These are phyloP conservation scores for Mitragyna speciosa DNA, from an alignment of 257 asterid genomes.

Conservation along the genomic window DNA sequence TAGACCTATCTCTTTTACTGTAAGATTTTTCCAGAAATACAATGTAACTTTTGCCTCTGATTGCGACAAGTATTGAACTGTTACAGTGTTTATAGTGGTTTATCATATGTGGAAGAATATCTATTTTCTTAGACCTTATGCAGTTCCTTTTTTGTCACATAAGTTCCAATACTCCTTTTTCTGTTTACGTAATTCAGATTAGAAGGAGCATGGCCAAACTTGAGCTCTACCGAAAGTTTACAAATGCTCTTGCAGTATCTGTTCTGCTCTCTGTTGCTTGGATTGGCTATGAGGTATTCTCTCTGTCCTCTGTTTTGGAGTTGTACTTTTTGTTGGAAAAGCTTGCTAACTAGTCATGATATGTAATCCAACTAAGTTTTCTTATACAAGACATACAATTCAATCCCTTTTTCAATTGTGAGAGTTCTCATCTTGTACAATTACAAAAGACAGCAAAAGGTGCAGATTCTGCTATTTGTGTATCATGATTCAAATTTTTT, in stretches of 20 bases:
- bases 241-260: slow-evolving; percentile 79
- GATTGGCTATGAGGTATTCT: slow-evolving; percentile 92
- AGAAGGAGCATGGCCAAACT: slow-evolving; percentile 89
- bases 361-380: background rate
- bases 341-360: background rate
- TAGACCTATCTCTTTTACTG: background rate
- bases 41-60: background rate
- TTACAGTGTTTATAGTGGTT: background rate
- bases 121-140: background rate
- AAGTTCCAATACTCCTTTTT: slow-evolving; percentile 5
- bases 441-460: background rate
- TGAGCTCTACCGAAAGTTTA: slow-evolving; percentile 86
- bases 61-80: background rate
- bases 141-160: background rate
- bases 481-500: background rate
- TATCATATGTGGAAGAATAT: background rate
- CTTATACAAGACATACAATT: background rate
- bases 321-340: background rate
- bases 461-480: background rate
- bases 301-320: background rate
- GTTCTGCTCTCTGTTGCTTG: slow-evolving; percentile 91
- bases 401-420: background rate
- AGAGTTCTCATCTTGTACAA: background rate
- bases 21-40: background rate
- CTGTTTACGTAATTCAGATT: slow-evolving; percentile 40